Conservation (phyloP, 176 grass and related monocot species). For the Eragrostis nindensis region DNA sequence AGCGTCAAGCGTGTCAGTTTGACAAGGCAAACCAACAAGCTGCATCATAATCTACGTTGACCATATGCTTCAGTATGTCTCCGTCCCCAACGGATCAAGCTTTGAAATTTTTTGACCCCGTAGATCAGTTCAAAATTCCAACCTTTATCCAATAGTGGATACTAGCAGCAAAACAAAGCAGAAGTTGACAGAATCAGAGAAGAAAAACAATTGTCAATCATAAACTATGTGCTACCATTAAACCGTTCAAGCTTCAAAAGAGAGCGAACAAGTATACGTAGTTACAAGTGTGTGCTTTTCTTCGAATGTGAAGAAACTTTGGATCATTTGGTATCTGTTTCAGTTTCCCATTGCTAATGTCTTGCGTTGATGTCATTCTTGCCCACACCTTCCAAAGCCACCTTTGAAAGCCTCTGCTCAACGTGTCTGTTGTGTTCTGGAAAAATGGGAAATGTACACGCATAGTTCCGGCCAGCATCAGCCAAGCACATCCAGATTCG, state of each 20-base stretch:
- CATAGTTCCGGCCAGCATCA: neutral
- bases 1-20: no score
- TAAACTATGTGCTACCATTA: neutral
- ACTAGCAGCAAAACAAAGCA: neutral
- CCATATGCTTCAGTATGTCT: no score
- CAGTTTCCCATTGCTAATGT: neutral
- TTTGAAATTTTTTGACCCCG: no score
- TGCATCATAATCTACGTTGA: no score
- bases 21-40: no score
- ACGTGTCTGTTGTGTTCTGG: no score
- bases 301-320: slow-evolving; percentile 5
- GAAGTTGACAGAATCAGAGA: neutral
- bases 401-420: neutral
- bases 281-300: neutral
- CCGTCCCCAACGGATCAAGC: no score
- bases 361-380: neutral
- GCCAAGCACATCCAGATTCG: slow-evolving; percentile 5
- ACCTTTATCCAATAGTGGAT: no score
- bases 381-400: neutral
- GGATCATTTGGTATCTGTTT: slow-evolving; percentile 2
- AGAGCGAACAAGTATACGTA: neutral
- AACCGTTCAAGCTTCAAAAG: neutral
- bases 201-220: neutral
- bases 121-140: neutral
- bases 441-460: neutral